These are phyloP conservation scores for Spencermartinsiella europaea DNA, from an alignment of 805 yeast genomes.

Conservation along the genomic window DNA sequence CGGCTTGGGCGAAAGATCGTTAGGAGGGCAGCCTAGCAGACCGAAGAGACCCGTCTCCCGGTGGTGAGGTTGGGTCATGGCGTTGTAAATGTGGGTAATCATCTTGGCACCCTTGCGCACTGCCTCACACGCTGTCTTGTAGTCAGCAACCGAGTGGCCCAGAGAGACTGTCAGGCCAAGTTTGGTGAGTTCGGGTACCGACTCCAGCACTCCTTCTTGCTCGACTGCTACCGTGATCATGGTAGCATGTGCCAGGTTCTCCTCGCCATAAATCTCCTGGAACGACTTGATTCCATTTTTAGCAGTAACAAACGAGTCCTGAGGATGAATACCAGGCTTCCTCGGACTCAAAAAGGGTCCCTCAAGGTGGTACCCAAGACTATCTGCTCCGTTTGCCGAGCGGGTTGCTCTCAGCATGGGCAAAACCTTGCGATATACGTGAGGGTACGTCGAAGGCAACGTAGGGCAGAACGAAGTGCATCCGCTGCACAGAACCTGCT, in stretches of 20 bases:
- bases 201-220: constrained; percentile 41
- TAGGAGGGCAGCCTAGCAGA: constrained; percentile 34
- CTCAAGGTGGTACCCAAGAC: constrained; percentile 54
- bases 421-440: constrained; percentile 44
- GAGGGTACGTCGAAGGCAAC: constrained; percentile 46
- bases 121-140: constrained; percentile 37
- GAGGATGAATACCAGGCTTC: constrained; percentile 50
- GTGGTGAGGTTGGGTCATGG: constrained; percentile 58
- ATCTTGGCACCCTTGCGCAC: constrained; percentile 49
- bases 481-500: constrained; percentile 42
- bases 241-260: constrained; percentile 32
- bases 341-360: constrained; percentile 51
- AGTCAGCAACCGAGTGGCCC: constrained; percentile 43
- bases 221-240: constrained; percentile 52
- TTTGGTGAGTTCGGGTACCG: constrained; percentile 35
- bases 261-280: constrained; percentile 36
- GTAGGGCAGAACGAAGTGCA: constrained; percentile 56
- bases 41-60: constrained; percentile 56
- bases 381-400: constrained; percentile 24
- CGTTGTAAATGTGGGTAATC: constrained; percentile 58
- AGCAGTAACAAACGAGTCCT: constrained; percentile 44
- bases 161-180: constrained; percentile 39
- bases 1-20: constrained; percentile 32
- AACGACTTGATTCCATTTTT: constrained; percentile 28
- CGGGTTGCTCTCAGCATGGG: constrained; percentile 39